phyloP scores from a whole-genome alignment of 345 rosid genomes.

The Bruguiera gymnorhiza region DNA sequence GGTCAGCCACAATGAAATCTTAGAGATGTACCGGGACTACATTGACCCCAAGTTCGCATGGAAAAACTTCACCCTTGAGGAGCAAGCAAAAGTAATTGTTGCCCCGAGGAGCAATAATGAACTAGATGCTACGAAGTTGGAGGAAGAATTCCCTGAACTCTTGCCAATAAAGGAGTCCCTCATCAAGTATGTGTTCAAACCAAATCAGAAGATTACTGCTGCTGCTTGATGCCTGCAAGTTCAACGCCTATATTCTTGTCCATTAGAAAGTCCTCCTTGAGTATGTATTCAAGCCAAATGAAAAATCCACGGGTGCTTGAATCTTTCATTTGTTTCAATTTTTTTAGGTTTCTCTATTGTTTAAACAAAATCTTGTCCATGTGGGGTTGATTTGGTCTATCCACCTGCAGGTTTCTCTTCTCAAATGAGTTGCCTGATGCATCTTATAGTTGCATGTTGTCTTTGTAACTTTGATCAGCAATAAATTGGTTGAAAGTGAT shows the following conservation, averaged over 20 bases:
- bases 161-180: slow-evolving; percentile 80
- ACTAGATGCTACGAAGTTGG: slow-evolving; percentile 72
- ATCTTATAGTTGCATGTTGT: slow-evolving; percentile 28
- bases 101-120: slow-evolving; percentile 97
- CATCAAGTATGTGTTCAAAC: slow-evolving; percentile 69
- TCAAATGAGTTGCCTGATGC: slow-evolving; percentile 16
- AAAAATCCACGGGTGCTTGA: background rate
- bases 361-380: slow-evolving; percentile 20
- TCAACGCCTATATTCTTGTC: background rate
- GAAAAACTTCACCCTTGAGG: slow-evolving; percentile 86
- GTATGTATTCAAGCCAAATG: slow-evolving; percentile 1
- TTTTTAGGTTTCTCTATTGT: slow-evolving; percentile 16
- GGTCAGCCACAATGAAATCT: slow-evolving; percentile 88
- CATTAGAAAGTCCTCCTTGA: background rate
- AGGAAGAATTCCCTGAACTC: slow-evolving; percentile 75
- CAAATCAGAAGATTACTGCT: slow-evolving; percentile 54
- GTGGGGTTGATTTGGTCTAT: slow-evolving; percentile 19
- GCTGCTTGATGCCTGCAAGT: slow-evolving; percentile 25
- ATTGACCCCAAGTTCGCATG: slow-evolving; percentile 65
- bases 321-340: slow-evolving; percentile 18
- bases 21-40: slow-evolving; percentile 73
- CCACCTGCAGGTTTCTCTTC: slow-evolving; percentile 8
- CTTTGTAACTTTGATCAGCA: slow-evolving; percentile 27
- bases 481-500: slow-evolving; percentile 31
- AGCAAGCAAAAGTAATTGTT: slow-evolving; percentile 81